Conservation (phyloP, 1,284 basidiomycete genomes). For the Melampsora larici-populina region DNA sequence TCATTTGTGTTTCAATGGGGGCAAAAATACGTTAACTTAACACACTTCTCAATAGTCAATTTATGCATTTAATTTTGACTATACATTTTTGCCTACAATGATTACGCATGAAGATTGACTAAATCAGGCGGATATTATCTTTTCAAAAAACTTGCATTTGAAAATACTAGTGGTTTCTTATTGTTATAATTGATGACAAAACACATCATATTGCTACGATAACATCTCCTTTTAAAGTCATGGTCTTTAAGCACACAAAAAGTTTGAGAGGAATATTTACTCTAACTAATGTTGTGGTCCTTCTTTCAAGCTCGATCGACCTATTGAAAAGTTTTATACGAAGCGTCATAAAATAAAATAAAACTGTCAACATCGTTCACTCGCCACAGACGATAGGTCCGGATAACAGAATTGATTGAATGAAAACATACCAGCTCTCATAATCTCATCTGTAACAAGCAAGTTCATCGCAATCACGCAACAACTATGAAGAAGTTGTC, state of each 20-base stretch:
- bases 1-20: too few species aligned
- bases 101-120: too few species aligned
- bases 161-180: background rate
- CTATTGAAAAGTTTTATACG: background rate
- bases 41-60: too few species aligned
- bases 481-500: conserved; percentile 91
- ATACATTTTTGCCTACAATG: too few species aligned
- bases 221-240: background rate
- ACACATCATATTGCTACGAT: background rate
- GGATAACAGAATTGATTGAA: background rate
- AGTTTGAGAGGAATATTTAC: background rate
- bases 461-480: conserved; percentile 97
- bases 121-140: too few species aligned
- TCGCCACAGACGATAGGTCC: too few species aligned
- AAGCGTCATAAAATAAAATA: too few species aligned
- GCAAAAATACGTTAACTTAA: too few species aligned
- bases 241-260: background rate
- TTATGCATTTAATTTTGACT: too few species aligned
- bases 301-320: conserved; percentile 43
- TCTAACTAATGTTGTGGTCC: conserved; percentile 29
- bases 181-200: background rate
- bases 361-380: too few species aligned
- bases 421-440: conserved; percentile 66
- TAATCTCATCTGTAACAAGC: conserved; percentile 57
- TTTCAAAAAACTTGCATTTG: too few species aligned